These are phyloP conservation scores for Phytopythium oedochilum DNA, from an alignment of 352 stramenopile genomes.

Conservation along the genomic window DNA sequence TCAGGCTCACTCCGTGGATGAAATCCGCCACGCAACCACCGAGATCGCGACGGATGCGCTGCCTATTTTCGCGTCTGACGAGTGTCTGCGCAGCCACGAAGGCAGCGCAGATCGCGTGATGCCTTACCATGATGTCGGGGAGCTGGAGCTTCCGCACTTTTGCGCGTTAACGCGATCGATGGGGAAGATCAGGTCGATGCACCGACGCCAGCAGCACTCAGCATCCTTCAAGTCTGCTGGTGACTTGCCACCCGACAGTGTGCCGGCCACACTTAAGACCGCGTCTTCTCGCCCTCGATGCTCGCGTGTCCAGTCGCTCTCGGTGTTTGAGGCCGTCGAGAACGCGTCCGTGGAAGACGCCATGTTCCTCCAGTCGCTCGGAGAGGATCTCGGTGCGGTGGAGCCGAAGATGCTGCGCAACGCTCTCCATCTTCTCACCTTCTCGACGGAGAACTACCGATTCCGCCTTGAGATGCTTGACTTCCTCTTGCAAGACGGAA, in stretches of 20 bases:
- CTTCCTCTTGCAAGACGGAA: conserved; percentile 34
- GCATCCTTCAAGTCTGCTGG: conserved; percentile 9
- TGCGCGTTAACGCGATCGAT: conserved; percentile 34
- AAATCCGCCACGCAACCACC: conserved; percentile 25
- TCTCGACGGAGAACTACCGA: conserved; percentile 39
- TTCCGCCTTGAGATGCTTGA: conserved; percentile 44
- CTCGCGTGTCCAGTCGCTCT: conserved; percentile 12
- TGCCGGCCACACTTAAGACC: background rate
- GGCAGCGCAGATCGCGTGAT: conserved; percentile 7
- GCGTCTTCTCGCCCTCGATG: background rate
- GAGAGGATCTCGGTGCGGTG: conserved; percentile 27
- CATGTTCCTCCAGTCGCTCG: conserved; percentile 38
- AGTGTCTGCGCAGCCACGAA: conserved; percentile 13
- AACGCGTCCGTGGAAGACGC: conserved; percentile 50
- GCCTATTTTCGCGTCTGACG: conserved; percentile 23
- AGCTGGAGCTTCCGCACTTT: conserved; percentile 46
- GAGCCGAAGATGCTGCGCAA: conserved; percentile 41
- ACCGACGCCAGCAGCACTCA: conserved; percentile 29
- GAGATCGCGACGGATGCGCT: conserved; percentile 29
- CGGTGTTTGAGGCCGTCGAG: conserved; percentile 55
- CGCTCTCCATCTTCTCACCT: conserved; percentile 53
- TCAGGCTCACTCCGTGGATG: conserved; percentile 14
- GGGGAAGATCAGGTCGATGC: conserved; percentile 36
- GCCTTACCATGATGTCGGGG: conserved; percentile 38
- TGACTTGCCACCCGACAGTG: background rate